Percentiles rank a stretch among this genome's conserved stretches.
These are phyloP conservation scores for Blastobotrys parvus DNA, from an alignment of 805 yeast species.

Conservation along the genomic window DNA sequence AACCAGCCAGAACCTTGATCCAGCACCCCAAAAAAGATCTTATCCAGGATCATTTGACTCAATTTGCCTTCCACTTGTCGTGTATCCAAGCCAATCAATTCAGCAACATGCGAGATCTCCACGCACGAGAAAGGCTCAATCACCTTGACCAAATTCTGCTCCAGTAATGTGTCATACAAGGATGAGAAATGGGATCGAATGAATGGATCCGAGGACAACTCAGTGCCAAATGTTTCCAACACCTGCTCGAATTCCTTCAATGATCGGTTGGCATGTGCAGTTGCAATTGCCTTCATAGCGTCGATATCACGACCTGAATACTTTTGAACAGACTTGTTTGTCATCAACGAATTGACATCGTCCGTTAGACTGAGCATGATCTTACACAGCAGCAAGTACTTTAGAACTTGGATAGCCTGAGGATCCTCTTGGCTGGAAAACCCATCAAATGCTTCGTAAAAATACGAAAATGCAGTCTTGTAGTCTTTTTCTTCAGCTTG, in stretches of 20 bases:
- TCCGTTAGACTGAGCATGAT: constrained; percentile 84
- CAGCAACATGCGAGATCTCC: constrained; percentile 83
- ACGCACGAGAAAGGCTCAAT: constrained; percentile 95
- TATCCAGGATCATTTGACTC: constrained; percentile 93
- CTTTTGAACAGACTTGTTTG: constrained; percentile 64
- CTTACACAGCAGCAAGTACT: constrained; percentile 87
- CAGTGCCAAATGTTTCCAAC: constrained; percentile 54
- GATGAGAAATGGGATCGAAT: constrained; percentile 89
- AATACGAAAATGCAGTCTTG: constrained; percentile 91
- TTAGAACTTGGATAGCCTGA: constrained; percentile 65
- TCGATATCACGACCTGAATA: constrained; percentile 81
- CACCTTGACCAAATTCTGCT: constrained; percentile 86
- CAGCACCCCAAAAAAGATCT: constrained; percentile 89
- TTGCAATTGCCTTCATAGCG: constrained; percentile 90
- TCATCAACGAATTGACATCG: constrained; percentile 72
- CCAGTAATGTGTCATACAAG: constrained; percentile 83
- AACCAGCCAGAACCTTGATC: constrained; percentile 99
- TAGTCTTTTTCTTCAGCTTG: constrained; percentile 97
- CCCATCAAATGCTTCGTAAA: constrained; percentile 91
- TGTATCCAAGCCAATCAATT: constrained; percentile 77
- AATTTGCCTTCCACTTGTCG: constrained; percentile 90
- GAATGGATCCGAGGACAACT: constrained; percentile 77
- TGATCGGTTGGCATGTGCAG: constrained; percentile 83
- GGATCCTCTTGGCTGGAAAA: constrained; percentile 51
- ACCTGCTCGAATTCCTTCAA: constrained; percentile 87